Evolutionary conservation across 1,284 basidiomycete species (phyloP), one percentile per base, ranked within the genome.

Genomic region (Ustilago nuda): DNA sequence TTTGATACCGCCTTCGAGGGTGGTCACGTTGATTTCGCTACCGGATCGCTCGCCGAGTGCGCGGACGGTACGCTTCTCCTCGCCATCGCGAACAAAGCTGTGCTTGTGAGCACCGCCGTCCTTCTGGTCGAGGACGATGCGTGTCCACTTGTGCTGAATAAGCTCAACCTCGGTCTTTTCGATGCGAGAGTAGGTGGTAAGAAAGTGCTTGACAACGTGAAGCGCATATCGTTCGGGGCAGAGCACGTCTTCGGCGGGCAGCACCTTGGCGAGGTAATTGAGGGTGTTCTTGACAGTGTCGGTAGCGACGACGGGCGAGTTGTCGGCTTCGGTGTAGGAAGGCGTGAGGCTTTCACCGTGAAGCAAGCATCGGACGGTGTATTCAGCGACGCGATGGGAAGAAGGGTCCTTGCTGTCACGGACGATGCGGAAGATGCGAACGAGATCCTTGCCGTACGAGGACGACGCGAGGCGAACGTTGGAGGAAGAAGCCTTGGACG

Each of bases 221-320:
- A 97, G 88, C 0, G 93, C 94, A 83, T 97, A 98, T 59, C 90
- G 89, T 82, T 95, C 93, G 0, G 94, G 92, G 58, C 76, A 67
- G 52, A 76, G 65, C n/a, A 83, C 73, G 56, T 73, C 67, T 33
- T 70, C 66, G 52, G 56, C 60, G 7, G 66, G 58, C 30, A 76
- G 61, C 33, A 67, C 72, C 64, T 78, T 76, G 39, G 74, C 79
- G 54, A 82, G 77, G 70, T 72, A 69, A 62, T 97, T 93, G 23
- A 91, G 92, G 61, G 95, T 96, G 87, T 97, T 96, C 88, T 97
- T 97, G 86, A 95, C 92, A 92, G 79, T 76, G 56, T 80, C 80
- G 13, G 83, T 85, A 39, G 83, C 78, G 15, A 85, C 83, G 45
- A 85, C 76, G 46, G 77, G 76, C 35, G 74, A 69, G 68, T 79